phyloP scores from a whole-genome alignment of 306 rosid genomes.

The Quercus alba region DNA sequence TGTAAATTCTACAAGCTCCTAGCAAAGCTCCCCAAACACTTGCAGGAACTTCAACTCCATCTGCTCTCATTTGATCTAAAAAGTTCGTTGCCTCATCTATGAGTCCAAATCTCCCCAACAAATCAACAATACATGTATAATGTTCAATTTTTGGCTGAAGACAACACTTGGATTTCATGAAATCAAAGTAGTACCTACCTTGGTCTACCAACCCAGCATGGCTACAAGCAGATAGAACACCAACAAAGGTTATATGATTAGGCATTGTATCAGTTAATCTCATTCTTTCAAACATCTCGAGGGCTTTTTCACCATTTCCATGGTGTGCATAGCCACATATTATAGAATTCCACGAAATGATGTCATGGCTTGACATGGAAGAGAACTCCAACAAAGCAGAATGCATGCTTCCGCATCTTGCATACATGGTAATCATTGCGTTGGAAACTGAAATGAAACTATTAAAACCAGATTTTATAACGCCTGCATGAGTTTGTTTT shows the following conservation, averaged over 20 bases:
- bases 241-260: constrained; percentile 47
- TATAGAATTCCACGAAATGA: constrained; percentile 55
- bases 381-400: constrained; percentile 42
- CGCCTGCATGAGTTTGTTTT: constrained; percentile 39
- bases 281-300: constrained; percentile 47
- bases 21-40: constrained; percentile 65
- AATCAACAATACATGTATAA: constrained; percentile 50
- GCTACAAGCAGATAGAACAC: constrained; percentile 55
- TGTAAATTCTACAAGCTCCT: constrained; percentile 55
- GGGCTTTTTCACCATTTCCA: constrained; percentile 41
- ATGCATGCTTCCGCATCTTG: constrained; percentile 53
- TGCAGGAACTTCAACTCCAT: constrained; percentile 41
- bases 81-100: constrained; percentile 41
- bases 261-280: constrained; percentile 30
- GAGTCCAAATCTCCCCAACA: constrained; percentile 53
- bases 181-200: constrained; percentile 34
- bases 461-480: constrained; percentile 33
- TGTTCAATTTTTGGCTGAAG: constrained; percentile 44
- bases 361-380: constrained; percentile 36
- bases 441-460: constrained; percentile 40
- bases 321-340: constrained; percentile 51
- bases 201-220: constrained; percentile 45
- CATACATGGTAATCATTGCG: constrained; percentile 55
- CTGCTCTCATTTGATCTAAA: constrained; percentile 32
- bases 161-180: constrained; percentile 32